Evolutionary conservation across 768 basidiomycete species (phyloP), one percentile per base, ranked within the genome.

Genomic region (Russula emetica): DNA sequence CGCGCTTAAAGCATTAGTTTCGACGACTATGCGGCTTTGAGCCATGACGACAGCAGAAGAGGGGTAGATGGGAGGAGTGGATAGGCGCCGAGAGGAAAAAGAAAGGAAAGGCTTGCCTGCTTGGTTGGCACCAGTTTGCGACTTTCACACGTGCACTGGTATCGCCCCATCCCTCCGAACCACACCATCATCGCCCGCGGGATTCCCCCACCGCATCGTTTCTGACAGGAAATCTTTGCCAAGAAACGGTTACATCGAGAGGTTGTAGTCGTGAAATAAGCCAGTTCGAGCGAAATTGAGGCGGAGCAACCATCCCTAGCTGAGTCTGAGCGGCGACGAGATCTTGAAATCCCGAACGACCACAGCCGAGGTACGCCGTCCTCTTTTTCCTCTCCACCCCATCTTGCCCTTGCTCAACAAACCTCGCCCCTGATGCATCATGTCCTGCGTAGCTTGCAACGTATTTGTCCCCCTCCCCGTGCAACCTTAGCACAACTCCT

Each of bases 311-410:
- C 59, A 32, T 42, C 52, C 22, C 36, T 18, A 65, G 36, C 55
- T 49, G 44, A 67, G 67, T 68, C 67, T 62, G 67, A 68, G 67
- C 67, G 67, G 67, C 67, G 67, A 68, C 67, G 67, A 67, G 60
- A 66, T 68, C 66, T 67, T 62, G 62, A 68, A 68, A 67, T 67
- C 66, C 67, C 65, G 67, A 68, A 68, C 55, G 22, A 60, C 60
- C 47, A 62, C 30, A 57, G 67, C 61, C 58, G 61, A 60, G 47
- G 67, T 68, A 60, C 55, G 67, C 66, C 55, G 55, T 51, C 24
- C 32, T 54, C 22, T 47, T 30, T 42, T 45, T 45, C 14, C 13
- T 30, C 26, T 26, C 20, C 10, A 44, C 20, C 26, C 16, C 28
- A 45, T 55, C 52, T 20, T 36, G 13, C 34, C 34, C 16, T 44